A percentile compares a stretch with the other conserved stretches of the same genome.
Evolutionary conservation across 2,329 filamentous ascomycete species (phyloP).

Genomic region (Aspergillus aculeatus): DNA sequence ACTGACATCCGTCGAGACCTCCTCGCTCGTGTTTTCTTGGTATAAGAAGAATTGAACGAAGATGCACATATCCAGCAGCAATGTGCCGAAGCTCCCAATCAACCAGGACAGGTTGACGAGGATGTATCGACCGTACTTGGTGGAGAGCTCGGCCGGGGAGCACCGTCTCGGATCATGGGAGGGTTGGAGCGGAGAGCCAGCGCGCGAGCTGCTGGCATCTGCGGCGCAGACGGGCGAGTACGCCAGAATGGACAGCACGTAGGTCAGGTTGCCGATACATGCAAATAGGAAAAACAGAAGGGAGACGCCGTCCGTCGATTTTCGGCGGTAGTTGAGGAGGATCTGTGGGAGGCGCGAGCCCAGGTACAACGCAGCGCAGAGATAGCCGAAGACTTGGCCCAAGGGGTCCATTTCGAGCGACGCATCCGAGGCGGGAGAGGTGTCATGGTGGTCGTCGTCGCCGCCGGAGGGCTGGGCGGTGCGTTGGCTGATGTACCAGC

Average conservation of each 20-base stretch:
- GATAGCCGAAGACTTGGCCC: constrained; percentile 90
- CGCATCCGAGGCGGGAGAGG: background rate
- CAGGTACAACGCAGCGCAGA: constrained; percentile 86
- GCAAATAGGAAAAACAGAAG: constrained; percentile 96
- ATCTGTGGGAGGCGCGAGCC: constrained; percentile 87
- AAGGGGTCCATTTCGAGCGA: constrained; percentile 66
- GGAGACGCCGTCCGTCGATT: constrained; percentile 88
- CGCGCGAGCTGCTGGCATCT: background rate
- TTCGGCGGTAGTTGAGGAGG: constrained; percentile 85
- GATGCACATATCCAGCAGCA: constrained; percentile 79
- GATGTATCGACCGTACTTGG: constrained; percentile 76
- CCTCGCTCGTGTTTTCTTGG: constrained; percentile 40
- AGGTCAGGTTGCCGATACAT: constrained; percentile 91
- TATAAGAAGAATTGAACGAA: constrained; percentile 94
- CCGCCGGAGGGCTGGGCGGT: constrained; percentile 28
- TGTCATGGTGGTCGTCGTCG: constrained; percentile 17
- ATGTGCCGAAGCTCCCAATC: constrained; percentile 80
- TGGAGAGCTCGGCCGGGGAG: constrained; percentile 61
- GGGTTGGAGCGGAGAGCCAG: background rate
- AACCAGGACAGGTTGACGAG: constrained; percentile 90
- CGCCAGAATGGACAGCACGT: constrained; percentile 86
- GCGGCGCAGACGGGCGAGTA: constrained; percentile 72
- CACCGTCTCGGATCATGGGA: constrained; percentile 48
- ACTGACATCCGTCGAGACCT: background rate
- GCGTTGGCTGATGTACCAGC: constrained; percentile 73